Evolutionary conservation across 441 rosid genomes (phyloP).

Genomic region (Eugenia klotzschiana): DNA sequence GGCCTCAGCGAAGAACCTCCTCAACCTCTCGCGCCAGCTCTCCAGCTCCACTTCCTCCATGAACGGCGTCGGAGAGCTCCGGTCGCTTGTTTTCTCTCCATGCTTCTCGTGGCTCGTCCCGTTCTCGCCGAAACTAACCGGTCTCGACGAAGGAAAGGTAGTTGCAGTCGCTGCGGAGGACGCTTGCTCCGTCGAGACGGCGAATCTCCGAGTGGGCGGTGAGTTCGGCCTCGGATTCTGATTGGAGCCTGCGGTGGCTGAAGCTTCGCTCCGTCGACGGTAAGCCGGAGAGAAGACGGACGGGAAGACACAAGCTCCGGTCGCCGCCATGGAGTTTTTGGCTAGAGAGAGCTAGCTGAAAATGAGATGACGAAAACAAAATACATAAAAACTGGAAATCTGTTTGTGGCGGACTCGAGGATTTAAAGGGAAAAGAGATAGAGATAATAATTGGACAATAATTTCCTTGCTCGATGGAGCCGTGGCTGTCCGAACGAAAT

Average conservation of each 20-base stretch:
- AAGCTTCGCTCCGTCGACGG: neutral
- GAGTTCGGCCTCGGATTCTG: neutral
- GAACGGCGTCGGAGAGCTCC: neutral
- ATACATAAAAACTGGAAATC: neutral
- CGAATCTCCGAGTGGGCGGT: neutral
- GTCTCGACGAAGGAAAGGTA: neutral
- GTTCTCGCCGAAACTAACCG: neutral
- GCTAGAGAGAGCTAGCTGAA: neutral
- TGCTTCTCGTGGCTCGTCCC: neutral
- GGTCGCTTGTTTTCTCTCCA: neutral
- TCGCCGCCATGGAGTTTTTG: neutral
- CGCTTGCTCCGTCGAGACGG: neutral
- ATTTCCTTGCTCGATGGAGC: neutral
- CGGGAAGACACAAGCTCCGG: neutral
- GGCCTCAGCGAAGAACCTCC: slow-evolving; percentile 35
- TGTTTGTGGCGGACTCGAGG: neutral
- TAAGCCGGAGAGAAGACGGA: neutral
- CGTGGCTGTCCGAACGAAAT: neutral
- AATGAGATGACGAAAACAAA: neutral
- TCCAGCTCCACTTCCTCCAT: neutral
- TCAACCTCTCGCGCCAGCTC: slow-evolving; percentile 14
- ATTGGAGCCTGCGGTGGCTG: neutral
- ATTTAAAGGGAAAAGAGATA: neutral
- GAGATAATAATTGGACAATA: neutral
- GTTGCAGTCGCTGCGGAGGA: neutral